phyloP scores from a whole-genome alignment of 768 basidiomycete species.

The Pleurotus giganteus region DNA sequence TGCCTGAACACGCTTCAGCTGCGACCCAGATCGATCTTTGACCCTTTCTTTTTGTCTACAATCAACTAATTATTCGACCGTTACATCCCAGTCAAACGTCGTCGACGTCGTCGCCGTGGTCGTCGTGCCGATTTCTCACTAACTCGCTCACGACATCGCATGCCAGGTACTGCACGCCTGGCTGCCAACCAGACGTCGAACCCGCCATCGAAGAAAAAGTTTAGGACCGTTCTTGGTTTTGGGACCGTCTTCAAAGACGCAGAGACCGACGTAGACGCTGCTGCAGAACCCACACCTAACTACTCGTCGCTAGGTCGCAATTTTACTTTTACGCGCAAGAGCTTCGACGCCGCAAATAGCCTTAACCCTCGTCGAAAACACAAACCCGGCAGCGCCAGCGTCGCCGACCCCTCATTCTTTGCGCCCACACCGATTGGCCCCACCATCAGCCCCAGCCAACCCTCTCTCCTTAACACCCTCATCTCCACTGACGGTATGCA shows the following conservation, averaged over 20 bases:
- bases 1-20: conserved; percentile 9
- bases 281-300: conserved; percentile 23
- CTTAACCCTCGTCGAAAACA: conserved; percentile 33
- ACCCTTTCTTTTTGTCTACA: conserved; percentile 7
- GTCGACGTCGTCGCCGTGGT: conserved; percentile 1
- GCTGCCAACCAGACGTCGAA: conserved; percentile 14
- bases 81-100: neutral
- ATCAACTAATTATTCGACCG: conserved; percentile 3
- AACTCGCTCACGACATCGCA: conserved; percentile 10
- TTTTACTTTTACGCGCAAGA: conserved; percentile 34
- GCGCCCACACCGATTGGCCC: conserved; percentile 26
- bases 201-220: conserved; percentile 38
- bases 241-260: conserved; percentile 30
- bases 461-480: conserved; percentile 16
- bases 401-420: conserved; percentile 43
- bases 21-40: conserved; percentile 6
- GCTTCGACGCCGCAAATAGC: conserved; percentile 41
- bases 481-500: conserved; percentile 38
- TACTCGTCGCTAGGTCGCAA: conserved; percentile 24
- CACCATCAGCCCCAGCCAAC: conserved; percentile 3
- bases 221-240: conserved; percentile 49
- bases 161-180: conserved; percentile 15
- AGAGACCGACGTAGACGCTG: conserved; percentile 32
- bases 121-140: conserved; percentile 2
- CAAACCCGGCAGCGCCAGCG: conserved; percentile 28